Evolutionary conservation across 129 eudicot species (phyloP).

Genomic region (Lonicera japonica): DNA sequence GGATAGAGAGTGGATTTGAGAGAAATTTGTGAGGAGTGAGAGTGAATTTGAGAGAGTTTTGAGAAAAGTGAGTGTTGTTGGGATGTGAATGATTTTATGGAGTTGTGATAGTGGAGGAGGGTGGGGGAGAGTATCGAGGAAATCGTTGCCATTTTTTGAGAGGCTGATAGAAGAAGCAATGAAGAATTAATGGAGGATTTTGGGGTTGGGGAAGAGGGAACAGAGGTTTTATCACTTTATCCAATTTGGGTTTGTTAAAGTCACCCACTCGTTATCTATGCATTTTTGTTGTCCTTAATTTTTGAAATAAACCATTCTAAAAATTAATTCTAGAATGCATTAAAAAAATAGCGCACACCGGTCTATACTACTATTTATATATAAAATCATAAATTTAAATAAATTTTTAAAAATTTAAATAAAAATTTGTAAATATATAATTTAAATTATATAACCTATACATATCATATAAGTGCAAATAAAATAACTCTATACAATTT

Average conservation of each 20-base stretch:
- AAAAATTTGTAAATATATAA: too few species aligned
- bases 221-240: slow-evolving; percentile 36
- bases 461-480: too few species aligned
- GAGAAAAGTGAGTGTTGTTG: slow-evolving; percentile 18
- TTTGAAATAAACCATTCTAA: too few species aligned
- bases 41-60: slow-evolving; percentile 9
- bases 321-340: too few species aligned
- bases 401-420: too few species aligned
- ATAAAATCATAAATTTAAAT: too few species aligned
- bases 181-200: not conserved
- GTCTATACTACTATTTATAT: too few species aligned
- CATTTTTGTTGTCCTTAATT: too few species aligned
- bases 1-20: slow-evolving; percentile 24
- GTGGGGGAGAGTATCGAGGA: slow-evolving; percentile 47
- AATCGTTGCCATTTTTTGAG: slow-evolving; percentile 36
- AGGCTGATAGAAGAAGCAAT: slow-evolving; percentile 8
- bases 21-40: slow-evolving; percentile 17
- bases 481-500: too few species aligned
- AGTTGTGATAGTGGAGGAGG: slow-evolving; percentile 30
- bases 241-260: slow-evolving; percentile 12
- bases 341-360: too few species aligned
- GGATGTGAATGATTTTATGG: slow-evolving; percentile 39
- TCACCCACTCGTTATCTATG: too few species aligned
- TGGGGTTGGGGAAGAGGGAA: slow-evolving; percentile 11
- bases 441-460: too few species aligned